Evolutionary conservation across 345 rosid species (phyloP), one percentile per base, ranked within the genome.

Genomic region (Aethionema arabicum): DNA sequence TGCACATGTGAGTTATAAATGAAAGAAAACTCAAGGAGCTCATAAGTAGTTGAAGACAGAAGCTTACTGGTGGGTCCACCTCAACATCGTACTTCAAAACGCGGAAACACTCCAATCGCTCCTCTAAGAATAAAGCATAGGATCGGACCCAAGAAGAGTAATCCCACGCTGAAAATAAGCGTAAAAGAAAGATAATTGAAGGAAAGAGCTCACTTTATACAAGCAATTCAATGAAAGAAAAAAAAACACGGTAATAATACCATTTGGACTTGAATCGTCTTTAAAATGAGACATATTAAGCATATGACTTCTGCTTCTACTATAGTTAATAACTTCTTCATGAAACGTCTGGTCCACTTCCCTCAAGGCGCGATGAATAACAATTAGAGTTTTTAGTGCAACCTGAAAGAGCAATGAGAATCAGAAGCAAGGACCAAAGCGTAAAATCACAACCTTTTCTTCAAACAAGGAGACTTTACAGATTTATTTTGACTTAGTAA

Each of bases 301-400:
- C 97, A 93, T 87, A 63, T 90, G 99, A 72, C 41, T 83, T 76
- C 92, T 81, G 80, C 87, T 87, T 79, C 90, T 80, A 47, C 97
- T 95, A 69, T 93, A 93, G 59, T 93, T 93, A 52, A 90, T 87
- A 53, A 93, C 82, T 70, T 93, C 99, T 73, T 90, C 99, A 40
- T 87, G 96, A 74, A 93, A 90, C 0, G 99, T 87, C 35, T 90
- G 95, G 77, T 93, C 99, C 59, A 90, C 99, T 81, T 93, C 99
- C 73, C 97, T 90, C 77, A 93, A 67, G 63, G 97, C 89, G 71
- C 99, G 97, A 72, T 93, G 99, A 72, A 90, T 85, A 60, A 90
- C 85, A 13, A 90, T 78, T 54, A 93, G 81, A 44, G 96, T 90
- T 83, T 93, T 93, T 74, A 90, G 74, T 8, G 97, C 99, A 63